Evolutionary conservation across 2,329 filamentous ascomycete genomes (phyloP).

Genomic region (Curvularia eragrostidis): DNA sequence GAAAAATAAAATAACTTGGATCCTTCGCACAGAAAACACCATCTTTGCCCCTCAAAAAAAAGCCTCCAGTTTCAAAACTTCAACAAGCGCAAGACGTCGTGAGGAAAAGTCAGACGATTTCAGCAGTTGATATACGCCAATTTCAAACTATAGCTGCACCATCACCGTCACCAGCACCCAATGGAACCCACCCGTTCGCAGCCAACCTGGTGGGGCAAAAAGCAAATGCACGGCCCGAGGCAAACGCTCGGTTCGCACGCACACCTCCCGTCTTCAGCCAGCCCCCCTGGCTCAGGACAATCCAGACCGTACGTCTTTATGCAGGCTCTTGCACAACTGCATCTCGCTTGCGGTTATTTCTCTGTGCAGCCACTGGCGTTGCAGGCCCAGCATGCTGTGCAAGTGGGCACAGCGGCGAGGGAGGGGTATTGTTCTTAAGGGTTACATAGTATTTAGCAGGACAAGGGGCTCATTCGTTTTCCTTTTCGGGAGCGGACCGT

Average conservation of each 20-base stretch:
- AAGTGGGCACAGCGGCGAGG: not conserved
- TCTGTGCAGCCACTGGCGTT: not conserved
- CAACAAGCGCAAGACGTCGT: not conserved
- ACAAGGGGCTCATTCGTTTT: not conserved
- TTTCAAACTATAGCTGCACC: not conserved
- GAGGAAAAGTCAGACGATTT: too few relatives aligned
- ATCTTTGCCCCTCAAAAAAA: not conserved
- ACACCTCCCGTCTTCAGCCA: not conserved
- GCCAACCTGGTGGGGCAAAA: not conserved
- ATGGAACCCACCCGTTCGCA: slow-evolving; percentile 1
- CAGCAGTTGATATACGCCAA: too few relatives aligned
- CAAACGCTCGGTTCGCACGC: not conserved
- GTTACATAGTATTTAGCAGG: not conserved
- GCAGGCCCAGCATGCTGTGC: not conserved
- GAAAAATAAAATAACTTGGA: not conserved
- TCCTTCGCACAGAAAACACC: not conserved
- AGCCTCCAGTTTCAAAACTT: not conserved
- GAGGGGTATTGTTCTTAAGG: not conserved
- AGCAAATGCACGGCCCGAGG: not conserved
- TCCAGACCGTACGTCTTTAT: not conserved
- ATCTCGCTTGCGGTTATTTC: not conserved
- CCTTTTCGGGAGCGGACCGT: not conserved
- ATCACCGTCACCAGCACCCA: too few relatives aligned
- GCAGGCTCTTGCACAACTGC: not conserved
- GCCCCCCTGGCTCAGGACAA: not conserved